These are phyloP conservation scores for Glycine tomentella DNA, from an alignment of 306 rosid species.

Conservation along the genomic window DNA sequence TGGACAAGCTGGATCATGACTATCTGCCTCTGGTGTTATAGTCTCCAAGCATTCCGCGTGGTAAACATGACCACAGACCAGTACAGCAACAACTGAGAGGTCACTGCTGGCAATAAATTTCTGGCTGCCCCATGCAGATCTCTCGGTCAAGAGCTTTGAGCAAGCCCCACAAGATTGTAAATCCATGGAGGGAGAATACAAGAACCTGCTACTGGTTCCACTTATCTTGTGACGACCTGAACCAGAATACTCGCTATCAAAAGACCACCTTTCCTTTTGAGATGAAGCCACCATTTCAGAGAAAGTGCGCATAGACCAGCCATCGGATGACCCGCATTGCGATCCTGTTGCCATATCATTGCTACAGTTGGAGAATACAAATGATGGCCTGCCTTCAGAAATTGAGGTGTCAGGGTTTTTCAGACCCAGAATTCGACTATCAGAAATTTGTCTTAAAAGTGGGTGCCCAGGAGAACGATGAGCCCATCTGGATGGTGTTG, in stretches of 20 bases:
- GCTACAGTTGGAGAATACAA: conserved; percentile 77
- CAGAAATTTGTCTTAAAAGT: conserved; percentile 75
- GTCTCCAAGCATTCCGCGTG: conserved; percentile 84
- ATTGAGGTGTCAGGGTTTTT: conserved; percentile 78
- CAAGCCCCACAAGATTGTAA: conserved; percentile 71
- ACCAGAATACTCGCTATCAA: conserved; percentile 75
- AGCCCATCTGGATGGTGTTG: conserved; percentile 70
- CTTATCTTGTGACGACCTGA: conserved; percentile 65
- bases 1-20: conserved; percentile 77
- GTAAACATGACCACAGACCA: conserved; percentile 73
- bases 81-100: conserved; percentile 71
- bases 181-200: conserved; percentile 73
- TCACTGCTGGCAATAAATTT: conserved; percentile 58
- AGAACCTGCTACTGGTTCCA: conserved; percentile 74
- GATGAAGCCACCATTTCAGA: conserved; percentile 89
- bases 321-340: conserved; percentile 84
- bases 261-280: conserved; percentile 87
- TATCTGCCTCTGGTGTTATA: conserved; percentile 65
- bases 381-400: conserved; percentile 77
- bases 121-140: conserved; percentile 71
- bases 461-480: conserved; percentile 80
- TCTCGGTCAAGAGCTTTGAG: conserved; percentile 68
- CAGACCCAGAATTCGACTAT: conserved; percentile 68
- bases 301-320: conserved; percentile 91
- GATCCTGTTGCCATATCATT: conserved; percentile 74